Percentiles rank a stretch among this genome's conserved stretches.
Conservation (phyloP, 2,329 filamentous ascomycete genomes). For the Aureobasidium sp. region DNA sequence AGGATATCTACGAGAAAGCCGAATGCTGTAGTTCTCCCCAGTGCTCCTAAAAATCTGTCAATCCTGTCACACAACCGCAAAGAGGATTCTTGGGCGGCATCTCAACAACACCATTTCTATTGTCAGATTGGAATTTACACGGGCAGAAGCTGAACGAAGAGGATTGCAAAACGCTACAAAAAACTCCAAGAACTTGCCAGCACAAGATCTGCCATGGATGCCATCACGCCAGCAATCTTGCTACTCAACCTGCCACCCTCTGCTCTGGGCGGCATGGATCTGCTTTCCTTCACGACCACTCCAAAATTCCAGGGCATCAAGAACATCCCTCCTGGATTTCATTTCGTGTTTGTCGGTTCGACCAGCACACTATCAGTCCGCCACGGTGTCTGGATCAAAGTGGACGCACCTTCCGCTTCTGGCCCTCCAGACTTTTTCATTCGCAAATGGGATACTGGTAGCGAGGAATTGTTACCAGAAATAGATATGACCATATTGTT, state of each 20-base stretch:
- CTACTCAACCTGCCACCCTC: conserved; percentile 40
- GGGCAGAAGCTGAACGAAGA: too few relatives aligned
- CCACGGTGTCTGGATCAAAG: conserved; percentile 55
- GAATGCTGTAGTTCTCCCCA: too few relatives aligned
- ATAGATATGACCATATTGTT: conserved; percentile 37
- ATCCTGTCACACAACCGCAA: too few relatives aligned
- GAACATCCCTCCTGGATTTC: conserved; percentile 50
- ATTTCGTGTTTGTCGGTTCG: conserved; percentile 56
- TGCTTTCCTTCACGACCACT: conserved; percentile 57
- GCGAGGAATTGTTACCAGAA: conserved; percentile 41
- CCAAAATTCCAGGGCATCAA: conserved; percentile 56
- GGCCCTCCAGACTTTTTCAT: conserved; percentile 41
- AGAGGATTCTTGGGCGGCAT: too few relatives aligned
- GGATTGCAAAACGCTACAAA: too few relatives aligned
- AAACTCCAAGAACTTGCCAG: too few relatives aligned
- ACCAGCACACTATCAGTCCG: conserved; percentile 53
- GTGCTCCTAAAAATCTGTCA: too few relatives aligned
- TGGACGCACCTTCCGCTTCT: conserved; percentile 24
- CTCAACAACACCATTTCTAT: too few relatives aligned
- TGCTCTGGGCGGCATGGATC: conserved; percentile 48
- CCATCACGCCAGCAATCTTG: conserved; percentile 27
- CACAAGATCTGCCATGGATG: not conserved
- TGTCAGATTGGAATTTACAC: too few relatives aligned
- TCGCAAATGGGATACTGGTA: conserved; percentile 48
- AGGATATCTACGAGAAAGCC: too few relatives aligned